phyloP scores from a whole-genome alignment of 2,329 filamentous ascomycete species.

The Neonectria coccinea region DNA sequence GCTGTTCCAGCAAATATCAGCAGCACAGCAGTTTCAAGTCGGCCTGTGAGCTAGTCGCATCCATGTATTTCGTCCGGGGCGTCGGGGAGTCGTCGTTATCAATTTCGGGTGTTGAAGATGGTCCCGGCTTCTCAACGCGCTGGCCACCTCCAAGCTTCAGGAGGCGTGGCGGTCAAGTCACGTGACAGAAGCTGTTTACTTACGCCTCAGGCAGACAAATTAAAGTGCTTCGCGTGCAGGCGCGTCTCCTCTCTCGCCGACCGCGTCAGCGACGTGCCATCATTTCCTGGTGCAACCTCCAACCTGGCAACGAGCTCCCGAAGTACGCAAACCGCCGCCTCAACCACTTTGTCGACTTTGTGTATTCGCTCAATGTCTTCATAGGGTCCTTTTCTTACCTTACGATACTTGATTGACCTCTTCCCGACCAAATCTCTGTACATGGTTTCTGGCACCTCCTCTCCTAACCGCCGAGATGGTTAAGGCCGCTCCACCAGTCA shows the following conservation, averaged over 20 bases:
- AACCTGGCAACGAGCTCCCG: slow-evolving; percentile 41
- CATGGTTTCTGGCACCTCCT: slow-evolving; percentile 39
- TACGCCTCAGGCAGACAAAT: slow-evolving; percentile 52
- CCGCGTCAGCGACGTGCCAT: slow-evolving; percentile 54
- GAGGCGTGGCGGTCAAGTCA: slow-evolving; percentile 46
- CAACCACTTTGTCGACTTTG: slow-evolving; percentile 30
- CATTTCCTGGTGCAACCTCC: slow-evolving; percentile 45
- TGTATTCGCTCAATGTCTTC: slow-evolving; percentile 20
- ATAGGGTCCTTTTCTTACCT: slow-evolving; percentile 9
- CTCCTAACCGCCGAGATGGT: slow-evolving; percentile 57
- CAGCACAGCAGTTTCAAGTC: slow-evolving; percentile 19
- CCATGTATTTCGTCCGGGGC: slow-evolving; percentile 31
- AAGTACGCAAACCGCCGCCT: slow-evolving; percentile 27
- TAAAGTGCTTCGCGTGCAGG: slow-evolving; percentile 54
- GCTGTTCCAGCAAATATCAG: slow-evolving; percentile 25
- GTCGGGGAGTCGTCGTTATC: slow-evolving; percentile 38
- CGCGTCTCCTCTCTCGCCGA: slow-evolving; percentile 50
- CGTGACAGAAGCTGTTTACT: slow-evolving; percentile 40
- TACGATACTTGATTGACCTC: slow-evolving; percentile 9
- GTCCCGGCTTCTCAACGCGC: slow-evolving; percentile 39
- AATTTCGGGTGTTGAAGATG: slow-evolving; percentile 33
- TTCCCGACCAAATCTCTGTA: slow-evolving; percentile 16
- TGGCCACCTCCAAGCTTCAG: slow-evolving; percentile 45
- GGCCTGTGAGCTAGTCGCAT: slow-evolving; percentile 37
- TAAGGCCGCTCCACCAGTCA: slow-evolving; percentile 52